Percentiles rank a stretch among this genome's conserved stretches.
phyloP scores from a whole-genome alignment of 2,329 filamentous ascomycete species.

The Moelleriella libera region DNA sequence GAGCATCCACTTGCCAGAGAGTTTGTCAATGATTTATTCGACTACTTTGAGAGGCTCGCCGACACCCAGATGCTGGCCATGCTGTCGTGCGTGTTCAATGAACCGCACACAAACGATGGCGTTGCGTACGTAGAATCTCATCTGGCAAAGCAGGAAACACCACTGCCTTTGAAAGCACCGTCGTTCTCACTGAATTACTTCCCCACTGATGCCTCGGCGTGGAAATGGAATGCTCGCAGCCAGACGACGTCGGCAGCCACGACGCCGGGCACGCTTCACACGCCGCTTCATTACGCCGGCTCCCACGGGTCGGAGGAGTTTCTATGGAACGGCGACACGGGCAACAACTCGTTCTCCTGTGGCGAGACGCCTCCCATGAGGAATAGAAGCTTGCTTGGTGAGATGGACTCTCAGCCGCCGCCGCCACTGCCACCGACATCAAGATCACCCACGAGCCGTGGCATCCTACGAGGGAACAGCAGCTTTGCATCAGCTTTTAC shows the following conservation, averaged over 20 bases:
- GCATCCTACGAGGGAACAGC: constrained; percentile 38
- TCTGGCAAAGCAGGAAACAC: constrained; percentile 44
- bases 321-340: constrained; percentile 36
- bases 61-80: constrained; percentile 61
- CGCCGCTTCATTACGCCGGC: constrained; percentile 38
- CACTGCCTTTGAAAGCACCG: constrained; percentile 49
- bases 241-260: constrained; percentile 39
- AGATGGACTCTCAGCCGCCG: constrained; percentile 27
- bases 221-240: constrained; percentile 42
- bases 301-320: constrained; percentile 44
- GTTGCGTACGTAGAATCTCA: constrained; percentile 43
- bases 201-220: constrained; percentile 40
- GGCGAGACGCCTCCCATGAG: constrained; percentile 46
- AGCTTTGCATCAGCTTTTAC: constrained; percentile 41
- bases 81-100: constrained; percentile 56
- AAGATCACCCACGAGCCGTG: constrained; percentile 42
- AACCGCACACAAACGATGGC: constrained; percentile 39
- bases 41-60: constrained; percentile 45
- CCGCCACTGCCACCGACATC: constrained; percentile 37
- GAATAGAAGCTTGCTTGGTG: constrained; percentile 28
- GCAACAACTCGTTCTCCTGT: constrained; percentile 43
- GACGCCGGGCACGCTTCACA: constrained; percentile 42
- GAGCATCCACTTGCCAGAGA: constrained; percentile 47
- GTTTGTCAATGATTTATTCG: constrained; percentile 49
- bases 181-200: constrained; percentile 56